phyloP scores from a whole-genome alignment of 768 basidiomycete species.

The Boletus rufocinnamomeus region DNA sequence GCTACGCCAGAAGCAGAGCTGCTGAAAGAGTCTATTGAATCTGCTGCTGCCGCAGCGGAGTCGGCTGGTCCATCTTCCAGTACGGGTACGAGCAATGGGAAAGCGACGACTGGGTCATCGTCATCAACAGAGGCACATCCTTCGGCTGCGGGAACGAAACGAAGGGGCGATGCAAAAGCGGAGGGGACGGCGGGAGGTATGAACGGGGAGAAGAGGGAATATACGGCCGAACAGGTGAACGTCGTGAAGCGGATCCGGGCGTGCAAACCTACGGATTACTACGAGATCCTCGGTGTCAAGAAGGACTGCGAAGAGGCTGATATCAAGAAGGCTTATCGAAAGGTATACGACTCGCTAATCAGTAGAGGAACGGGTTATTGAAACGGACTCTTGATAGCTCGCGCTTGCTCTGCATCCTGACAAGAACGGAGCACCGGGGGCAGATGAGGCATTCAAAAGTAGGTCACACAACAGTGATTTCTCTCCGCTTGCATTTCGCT shows the following conservation, averaged over 20 bases:
- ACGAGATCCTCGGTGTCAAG: slow-evolving; percentile 83
- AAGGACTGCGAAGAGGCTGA: slow-evolving; percentile 82
- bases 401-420: slow-evolving; percentile 90
- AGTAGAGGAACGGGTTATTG: slow-evolving; percentile 9
- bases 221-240: slow-evolving; percentile 78
- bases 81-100: slow-evolving; percentile 34
- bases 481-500: slow-evolving; percentile 1
- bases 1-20: slow-evolving; percentile 72
- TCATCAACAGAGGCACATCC: slow-evolving; percentile 68
- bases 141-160: slow-evolving; percentile 70
- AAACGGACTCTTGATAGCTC: slow-evolving; percentile 48
- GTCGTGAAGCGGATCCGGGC: slow-evolving; percentile 83
- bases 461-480: slow-evolving; percentile 31
- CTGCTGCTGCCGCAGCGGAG: slow-evolving; percentile 42
- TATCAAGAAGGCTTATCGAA: slow-evolving; percentile 94
- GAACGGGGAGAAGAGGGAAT: slow-evolving; percentile 78
- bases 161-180: slow-evolving; percentile 47
- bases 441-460: slow-evolving; percentile 99
- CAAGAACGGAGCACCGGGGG: slow-evolving; percentile 96
- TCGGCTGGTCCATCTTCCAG: slow-evolving; percentile 45
- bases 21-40: slow-evolving; percentile 67
- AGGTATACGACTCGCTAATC: slow-evolving; percentile 54
- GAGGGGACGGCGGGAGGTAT: slow-evolving; percentile 62
- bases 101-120: slow-evolving; percentile 42
- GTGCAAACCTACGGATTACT: slow-evolving; percentile 91